These are phyloP conservation scores for Penicillium sp. DNA, from an alignment of 2,329 filamentous ascomycete species.

Conservation along the genomic window DNA sequence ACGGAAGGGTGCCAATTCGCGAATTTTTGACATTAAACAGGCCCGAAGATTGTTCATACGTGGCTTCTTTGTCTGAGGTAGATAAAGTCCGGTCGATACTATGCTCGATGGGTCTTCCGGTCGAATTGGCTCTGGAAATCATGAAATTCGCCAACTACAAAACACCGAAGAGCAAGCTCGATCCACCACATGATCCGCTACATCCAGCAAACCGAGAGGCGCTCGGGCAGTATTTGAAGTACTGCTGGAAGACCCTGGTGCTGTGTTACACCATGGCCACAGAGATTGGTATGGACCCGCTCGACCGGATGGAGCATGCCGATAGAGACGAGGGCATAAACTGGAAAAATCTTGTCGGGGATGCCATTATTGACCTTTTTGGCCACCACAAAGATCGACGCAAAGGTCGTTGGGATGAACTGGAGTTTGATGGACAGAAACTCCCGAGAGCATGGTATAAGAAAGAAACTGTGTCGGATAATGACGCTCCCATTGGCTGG, in stretches of 20 bases:
- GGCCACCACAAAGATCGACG: neutral
- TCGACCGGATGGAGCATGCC: neutral
- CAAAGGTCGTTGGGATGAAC: neutral
- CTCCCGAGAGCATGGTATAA: neutral
- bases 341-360: neutral
- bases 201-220: constrained; percentile 22
- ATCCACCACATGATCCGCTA: constrained; percentile 15
- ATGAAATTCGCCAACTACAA: constrained; percentile 9
- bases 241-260: constrained; percentile 33
- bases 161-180: neutral
- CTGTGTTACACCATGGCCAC: constrained; percentile 29
- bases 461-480: neutral
- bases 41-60: neutral
- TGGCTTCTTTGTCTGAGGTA: neutral
- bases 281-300: constrained; percentile 17
- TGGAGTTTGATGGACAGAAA: neutral
- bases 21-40: neutral
- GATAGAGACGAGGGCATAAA: neutral
- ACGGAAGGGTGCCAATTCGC: constrained; percentile 1
- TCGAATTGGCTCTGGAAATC: constrained; percentile 3
- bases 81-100: neutral
- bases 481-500: neutral
- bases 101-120: constrained; percentile 5
- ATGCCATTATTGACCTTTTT: neutral
- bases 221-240: constrained; percentile 30